Conservation (phyloP, 164 flowering plant genomes). For the Cinnamomum micranthum region DNA sequence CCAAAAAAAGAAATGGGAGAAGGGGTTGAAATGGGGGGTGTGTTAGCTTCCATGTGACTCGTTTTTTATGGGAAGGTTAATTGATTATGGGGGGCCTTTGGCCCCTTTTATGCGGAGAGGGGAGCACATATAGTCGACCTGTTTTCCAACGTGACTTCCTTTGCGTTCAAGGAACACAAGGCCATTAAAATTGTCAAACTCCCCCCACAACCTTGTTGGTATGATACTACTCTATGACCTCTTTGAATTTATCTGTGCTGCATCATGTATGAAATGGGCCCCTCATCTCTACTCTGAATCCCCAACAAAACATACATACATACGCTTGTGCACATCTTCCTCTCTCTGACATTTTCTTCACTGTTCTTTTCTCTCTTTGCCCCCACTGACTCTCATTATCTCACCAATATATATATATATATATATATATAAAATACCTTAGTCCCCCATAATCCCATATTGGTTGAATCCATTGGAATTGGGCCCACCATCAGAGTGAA, state of each 20-base stretch:
- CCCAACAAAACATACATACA: not conserved
- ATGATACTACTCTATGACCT: not conserved
- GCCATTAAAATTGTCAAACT: conserved; percentile 10
- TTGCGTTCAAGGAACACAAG: conserved; percentile 16
- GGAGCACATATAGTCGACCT: conserved; percentile 20
- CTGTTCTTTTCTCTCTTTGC: not conserved
- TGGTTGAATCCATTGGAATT: too few species aligned
- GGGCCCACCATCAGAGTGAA: too few species aligned
- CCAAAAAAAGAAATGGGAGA: conserved; percentile 13
- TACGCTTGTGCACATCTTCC: not conserved
- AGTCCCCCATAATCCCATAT: too few species aligned
- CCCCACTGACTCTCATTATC: not conserved
- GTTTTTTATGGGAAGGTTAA: conserved; percentile 22
- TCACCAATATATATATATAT: not conserved
- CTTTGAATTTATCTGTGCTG: not conserved
- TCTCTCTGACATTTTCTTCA: not conserved
- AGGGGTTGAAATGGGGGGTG: conserved; percentile 18
- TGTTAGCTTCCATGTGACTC: conserved; percentile 28
- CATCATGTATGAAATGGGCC: conserved; percentile 2
- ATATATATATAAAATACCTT: too few species aligned
- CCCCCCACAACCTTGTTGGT: conserved; percentile 1
- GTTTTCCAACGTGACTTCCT: conserved; percentile 34
- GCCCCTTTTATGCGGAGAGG: conserved; percentile 19
- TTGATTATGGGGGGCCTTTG: conserved; percentile 7
- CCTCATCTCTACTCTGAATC: not conserved